These are phyloP conservation scores for Sporobolus alterniflorus DNA, from an alignment of 202 grass and related monocot genomes.

Conservation along the genomic window DNA sequence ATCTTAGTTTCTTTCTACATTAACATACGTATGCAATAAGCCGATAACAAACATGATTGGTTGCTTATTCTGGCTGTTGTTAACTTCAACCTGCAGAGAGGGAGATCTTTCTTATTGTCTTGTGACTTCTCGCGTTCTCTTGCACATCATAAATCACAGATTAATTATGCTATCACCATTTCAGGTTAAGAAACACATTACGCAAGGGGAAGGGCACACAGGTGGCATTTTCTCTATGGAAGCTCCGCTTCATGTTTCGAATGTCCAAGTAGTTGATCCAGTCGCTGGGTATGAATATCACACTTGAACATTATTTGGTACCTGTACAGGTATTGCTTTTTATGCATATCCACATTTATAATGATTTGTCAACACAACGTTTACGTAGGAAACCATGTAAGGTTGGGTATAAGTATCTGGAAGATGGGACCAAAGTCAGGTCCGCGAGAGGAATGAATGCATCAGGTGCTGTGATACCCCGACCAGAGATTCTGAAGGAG, in stretches of 20 bases:
- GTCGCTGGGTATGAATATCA: slow-evolving; percentile 77
- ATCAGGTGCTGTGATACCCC: slow-evolving; percentile 84
- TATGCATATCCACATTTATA: not conserved
- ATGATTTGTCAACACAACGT: not conserved
- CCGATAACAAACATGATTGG: not conserved
- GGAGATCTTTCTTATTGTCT: not conserved
- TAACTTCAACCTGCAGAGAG: not conserved
- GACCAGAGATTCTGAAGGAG: slow-evolving; percentile 95
- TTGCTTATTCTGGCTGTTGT: not conserved
- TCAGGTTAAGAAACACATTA: slow-evolving; percentile 98
- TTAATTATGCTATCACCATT: slow-evolving; percentile 25
- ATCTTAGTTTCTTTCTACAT: not conserved
- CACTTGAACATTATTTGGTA: not conserved
- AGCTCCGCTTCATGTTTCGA: slow-evolving; percentile 99
- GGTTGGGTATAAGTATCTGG: slow-evolving; percentile 79
- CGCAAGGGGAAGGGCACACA: slow-evolving; percentile 84
- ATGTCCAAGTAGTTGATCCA: slow-evolving; percentile 89
- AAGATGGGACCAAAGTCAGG: slow-evolving; percentile 94
- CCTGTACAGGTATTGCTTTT: not conserved
- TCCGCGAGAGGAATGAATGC: slow-evolving; percentile 77
- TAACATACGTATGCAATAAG: not conserved
- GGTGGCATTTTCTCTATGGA: slow-evolving; percentile 94
- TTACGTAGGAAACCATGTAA: slow-evolving; percentile 81
- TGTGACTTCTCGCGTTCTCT: not conserved
- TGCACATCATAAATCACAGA: not conserved